Evolutionary conservation across 495 filamentous ascomycete species (phyloP), one percentile per base, ranked within the genome.

Genomic region (Daldinia bambusicola): DNA sequence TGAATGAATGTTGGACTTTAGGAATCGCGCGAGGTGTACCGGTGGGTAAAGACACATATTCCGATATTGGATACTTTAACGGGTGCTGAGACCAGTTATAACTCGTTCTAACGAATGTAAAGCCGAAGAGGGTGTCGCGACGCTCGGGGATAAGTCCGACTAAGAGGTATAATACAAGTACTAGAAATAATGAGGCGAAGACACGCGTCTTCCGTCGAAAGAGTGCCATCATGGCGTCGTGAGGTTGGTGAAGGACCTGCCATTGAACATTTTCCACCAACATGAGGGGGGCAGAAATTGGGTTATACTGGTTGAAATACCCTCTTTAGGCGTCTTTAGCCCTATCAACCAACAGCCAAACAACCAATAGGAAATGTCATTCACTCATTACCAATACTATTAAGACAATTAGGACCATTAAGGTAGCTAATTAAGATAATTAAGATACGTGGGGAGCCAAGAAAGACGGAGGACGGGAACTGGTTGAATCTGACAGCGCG

Each of bases 71-170:
- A 56, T 78, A 74, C 26, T 67, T 71, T n/a, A 71, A 68, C 41
- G 55, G 52, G 10, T 78, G 72, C 18, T 77, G 74, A 50, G 76
- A 77, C 83, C 83, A 85, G 77, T 85, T 77, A 64, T 80, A 83
- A 67, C 74, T 81, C 55, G 71, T 79, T 9, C 55, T 76, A 5
- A 76, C 70, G 48, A 77, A 84, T 30, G 66, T 67, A 68, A 74
- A 73, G 55, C 74, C 76, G 69, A 67, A 76, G 31, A 76, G 61
- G 18, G 75, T 71, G 30, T 76, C 64, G 69, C 38, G 60, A n/a
- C 58, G 70, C 18, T 76, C 74, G 57, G 74, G 75, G 14, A 77
- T 52, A 40, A 78, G 69, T 38, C 69, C 74, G 71, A 76, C 48
- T 45, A 78, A 61, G 9, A 78, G 74, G 66, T 76, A 76, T 22